Conservation (phyloP, 805 yeast genomes). For the Candida orba region DNA sequence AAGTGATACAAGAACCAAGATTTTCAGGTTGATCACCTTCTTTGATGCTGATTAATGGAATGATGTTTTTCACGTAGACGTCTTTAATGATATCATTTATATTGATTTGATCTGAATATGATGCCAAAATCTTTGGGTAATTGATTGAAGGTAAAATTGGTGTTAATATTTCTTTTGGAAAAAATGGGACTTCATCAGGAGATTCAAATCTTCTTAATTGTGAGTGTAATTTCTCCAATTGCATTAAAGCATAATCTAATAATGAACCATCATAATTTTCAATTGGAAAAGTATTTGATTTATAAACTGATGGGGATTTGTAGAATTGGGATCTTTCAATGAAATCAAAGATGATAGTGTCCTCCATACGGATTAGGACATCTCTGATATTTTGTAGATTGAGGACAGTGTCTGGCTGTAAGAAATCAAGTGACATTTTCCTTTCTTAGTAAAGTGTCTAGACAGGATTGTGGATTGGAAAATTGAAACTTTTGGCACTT, state of each 20-base stretch:
- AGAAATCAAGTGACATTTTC: conserved; percentile 60
- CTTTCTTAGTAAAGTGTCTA: no score
- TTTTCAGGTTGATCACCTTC: conserved; percentile 76
- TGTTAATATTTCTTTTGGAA: conserved; percentile 54
- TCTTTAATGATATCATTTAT: conserved; percentile 63
- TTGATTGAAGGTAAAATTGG: conserved; percentile 75
- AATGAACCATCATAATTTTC: conserved; percentile 74
- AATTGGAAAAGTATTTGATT: conserved; percentile 45
- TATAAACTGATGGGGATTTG: conserved; percentile 69
- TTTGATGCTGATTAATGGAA: conserved; percentile 63
- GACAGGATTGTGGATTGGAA: no score
- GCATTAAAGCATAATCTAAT: conserved; percentile 76
- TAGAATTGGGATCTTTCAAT: conserved; percentile 90
- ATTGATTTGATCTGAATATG: conserved; percentile 65
- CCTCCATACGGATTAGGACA: conserved; percentile 89
- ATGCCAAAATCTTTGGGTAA: conserved; percentile 74
- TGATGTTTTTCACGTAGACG: conserved; percentile 65
- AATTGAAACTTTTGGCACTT: no score
- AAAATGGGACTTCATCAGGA: conserved; percentile 91
- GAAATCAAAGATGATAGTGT: conserved; percentile 85
- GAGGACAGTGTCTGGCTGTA: conserved; percentile 74
- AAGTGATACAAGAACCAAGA: conserved; percentile 75
- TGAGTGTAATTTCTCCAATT: conserved; percentile 67
- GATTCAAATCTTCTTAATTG: conserved; percentile 87
- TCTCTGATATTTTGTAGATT: conserved; percentile 76